phyloP scores from a whole-genome alignment of 2,329 filamentous ascomycete species.

The Ascomycota sp. region DNA sequence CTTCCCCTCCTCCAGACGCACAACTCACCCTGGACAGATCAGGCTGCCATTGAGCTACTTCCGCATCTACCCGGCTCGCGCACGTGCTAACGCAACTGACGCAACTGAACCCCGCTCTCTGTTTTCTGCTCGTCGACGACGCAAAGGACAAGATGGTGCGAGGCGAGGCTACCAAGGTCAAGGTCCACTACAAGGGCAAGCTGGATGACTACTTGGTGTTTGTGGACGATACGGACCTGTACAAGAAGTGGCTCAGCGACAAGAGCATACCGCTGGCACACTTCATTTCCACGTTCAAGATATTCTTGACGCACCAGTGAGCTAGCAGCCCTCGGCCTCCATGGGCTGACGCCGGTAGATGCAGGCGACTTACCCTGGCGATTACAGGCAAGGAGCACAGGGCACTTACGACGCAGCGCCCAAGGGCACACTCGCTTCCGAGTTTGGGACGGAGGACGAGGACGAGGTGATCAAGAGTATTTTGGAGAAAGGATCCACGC shows the following conservation, averaged over 20 bases:
- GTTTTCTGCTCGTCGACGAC: neutral
- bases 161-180: slow-evolving; percentile 46
- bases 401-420: slow-evolving; percentile 57
- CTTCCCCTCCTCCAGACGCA: no score
- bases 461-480: slow-evolving; percentile 70
- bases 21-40: no score
- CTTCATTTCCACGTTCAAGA: slow-evolving; percentile 70
- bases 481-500: slow-evolving; percentile 48
- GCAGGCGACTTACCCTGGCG: neutral
- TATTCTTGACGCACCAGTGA: slow-evolving; percentile 79
- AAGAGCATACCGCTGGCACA: slow-evolving; percentile 57
- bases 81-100: neutral
- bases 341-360: no score
- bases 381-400: slow-evolving; percentile 56
- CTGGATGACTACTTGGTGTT: slow-evolving; percentile 37
- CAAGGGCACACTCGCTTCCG: slow-evolving; percentile 51
- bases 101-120: neutral
- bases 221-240: slow-evolving; percentile 34
- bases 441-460: slow-evolving; percentile 63
- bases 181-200: slow-evolving; percentile 67
- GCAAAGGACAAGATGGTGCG: slow-evolving; percentile 35
- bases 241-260: slow-evolving; percentile 68
- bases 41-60: no score
- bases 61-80: no score
- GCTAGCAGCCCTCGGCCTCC: slow-evolving; percentile 11